Conservation (phyloP, 2,329 filamentous ascomycete species). For the Trichophyton benhamiae region DNA sequence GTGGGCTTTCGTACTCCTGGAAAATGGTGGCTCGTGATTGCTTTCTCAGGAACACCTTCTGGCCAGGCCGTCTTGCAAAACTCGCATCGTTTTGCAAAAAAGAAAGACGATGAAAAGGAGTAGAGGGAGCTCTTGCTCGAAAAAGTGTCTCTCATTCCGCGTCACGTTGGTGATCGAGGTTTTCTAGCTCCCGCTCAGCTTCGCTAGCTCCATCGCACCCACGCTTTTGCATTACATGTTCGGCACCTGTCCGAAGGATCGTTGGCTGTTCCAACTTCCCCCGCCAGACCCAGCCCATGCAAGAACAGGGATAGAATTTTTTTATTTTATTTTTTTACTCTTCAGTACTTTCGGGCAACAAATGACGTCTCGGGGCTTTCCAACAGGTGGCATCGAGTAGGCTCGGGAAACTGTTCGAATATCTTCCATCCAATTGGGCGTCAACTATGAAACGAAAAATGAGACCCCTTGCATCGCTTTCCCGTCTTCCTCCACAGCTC, state of each 20-base stretch:
- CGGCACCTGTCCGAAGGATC: conserved; percentile 4
- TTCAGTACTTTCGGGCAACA: not conserved
- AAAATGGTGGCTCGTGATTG: not conserved
- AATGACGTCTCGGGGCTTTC: not conserved
- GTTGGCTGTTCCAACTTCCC: not conserved
- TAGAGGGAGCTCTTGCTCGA: not conserved
- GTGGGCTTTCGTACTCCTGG: not conserved
- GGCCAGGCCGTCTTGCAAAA: not conserved
- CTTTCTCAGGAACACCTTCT: not conserved
- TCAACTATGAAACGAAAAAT: not conserved
- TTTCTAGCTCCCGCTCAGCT: conserved; percentile 3
- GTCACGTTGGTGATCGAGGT: not conserved
- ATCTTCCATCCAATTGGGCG: not conserved
- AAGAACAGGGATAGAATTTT: not conserved
- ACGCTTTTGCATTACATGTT: not conserved
- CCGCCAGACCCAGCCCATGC: conserved; percentile 1
- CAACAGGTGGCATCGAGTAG: not conserved
- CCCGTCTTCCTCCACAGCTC: conserved; percentile 2
- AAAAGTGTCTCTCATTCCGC: not conserved
- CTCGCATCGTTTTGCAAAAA: not conserved
- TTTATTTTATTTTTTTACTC: not conserved
- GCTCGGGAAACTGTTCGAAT: not conserved
- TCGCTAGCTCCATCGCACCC: conserved; percentile 1
- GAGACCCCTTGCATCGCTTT: not conserved
- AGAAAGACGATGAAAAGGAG: no score